Percentiles rank a stretch among this genome's conserved stretches.
Conservation (phyloP, 192 early-diverging fungal genomes). For the Geranomyces variabilis region DNA sequence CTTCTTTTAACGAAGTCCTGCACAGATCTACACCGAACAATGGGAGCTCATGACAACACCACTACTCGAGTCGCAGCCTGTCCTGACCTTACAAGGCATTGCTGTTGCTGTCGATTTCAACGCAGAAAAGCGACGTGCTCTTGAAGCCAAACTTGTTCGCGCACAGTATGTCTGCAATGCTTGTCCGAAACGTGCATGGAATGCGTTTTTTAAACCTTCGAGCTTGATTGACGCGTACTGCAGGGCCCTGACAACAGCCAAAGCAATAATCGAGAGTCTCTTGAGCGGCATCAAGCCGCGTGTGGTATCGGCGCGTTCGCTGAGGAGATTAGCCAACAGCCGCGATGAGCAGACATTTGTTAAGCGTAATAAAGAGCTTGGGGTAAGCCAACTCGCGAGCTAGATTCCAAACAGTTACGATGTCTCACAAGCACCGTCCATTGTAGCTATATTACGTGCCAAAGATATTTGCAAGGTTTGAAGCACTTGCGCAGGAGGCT, state of each 20-base stretch:
- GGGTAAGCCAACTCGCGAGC: conserved; percentile 18
- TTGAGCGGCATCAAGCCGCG: conserved; percentile 19
- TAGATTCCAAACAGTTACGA: not conserved
- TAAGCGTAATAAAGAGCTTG: conserved; percentile 30
- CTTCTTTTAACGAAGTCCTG: not conserved
- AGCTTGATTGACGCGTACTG: not conserved
- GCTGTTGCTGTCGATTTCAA: conserved; percentile 47
- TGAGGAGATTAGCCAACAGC: conserved; percentile 14
- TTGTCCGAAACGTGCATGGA: not conserved
- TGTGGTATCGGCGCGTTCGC: not conserved
- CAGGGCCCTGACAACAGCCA: conserved; percentile 13
- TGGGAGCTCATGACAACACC: conserved; percentile 43
- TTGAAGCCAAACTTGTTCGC: conserved; percentile 35
- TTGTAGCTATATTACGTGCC: conserved; percentile 26
- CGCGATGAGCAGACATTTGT: conserved; percentile 40
- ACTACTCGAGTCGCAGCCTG: not conserved
- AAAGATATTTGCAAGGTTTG: conserved; percentile 11
- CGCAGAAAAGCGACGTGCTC: conserved; percentile 28
- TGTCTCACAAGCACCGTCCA: not conserved
- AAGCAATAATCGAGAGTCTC: conserved; percentile 13
- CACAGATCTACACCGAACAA: conserved; percentile 45
- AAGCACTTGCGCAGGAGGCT: conserved; percentile 8
- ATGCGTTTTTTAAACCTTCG: not conserved
- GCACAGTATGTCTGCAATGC: conserved; percentile 29
- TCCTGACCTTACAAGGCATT: conserved; percentile 40